phyloP scores from a whole-genome alignment of 495 filamentous ascomycete genomes.

The Podospora fimiseda region DNA sequence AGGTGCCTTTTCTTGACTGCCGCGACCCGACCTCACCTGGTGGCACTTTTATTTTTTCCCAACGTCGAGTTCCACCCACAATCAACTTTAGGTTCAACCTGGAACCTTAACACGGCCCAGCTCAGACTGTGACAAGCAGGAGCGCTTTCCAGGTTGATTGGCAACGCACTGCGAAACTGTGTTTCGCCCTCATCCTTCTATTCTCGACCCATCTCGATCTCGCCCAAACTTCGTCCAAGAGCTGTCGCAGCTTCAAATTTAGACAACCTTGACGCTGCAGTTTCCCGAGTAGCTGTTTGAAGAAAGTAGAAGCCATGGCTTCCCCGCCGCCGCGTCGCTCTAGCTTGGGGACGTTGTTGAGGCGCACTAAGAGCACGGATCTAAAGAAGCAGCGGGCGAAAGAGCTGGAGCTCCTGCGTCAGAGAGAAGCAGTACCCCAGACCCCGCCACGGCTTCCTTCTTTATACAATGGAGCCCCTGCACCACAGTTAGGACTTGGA shows the following conservation, averaged over 20 bases:
- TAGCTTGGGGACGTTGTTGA: conserved; percentile 61
- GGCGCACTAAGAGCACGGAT: conserved; percentile 74
- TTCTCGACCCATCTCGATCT: conserved; percentile 2
- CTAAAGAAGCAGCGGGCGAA: conserved; percentile 54
- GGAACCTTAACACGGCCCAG: no score
- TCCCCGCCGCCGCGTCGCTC: conserved; percentile 43
- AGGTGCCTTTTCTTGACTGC: neutral
- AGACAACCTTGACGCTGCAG: no score
- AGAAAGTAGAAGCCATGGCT: conserved; percentile 29
- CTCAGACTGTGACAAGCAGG: neutral
- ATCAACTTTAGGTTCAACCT: no score
- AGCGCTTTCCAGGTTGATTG: conserved; percentile 2
- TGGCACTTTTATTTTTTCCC: no score
- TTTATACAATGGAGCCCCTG: conserved; percentile 54
- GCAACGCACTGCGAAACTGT: conserved; percentile 8
- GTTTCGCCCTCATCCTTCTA: conserved; percentile 12
- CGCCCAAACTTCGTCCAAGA: neutral
- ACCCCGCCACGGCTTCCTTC: conserved; percentile 75
- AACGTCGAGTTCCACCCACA: neutral
- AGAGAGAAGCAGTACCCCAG: conserved; percentile 61
- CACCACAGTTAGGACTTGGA: conserved; percentile 56
- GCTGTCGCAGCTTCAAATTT: no score
- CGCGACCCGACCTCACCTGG: neutral
- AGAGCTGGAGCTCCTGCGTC: conserved; percentile 62
- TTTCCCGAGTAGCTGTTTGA: no score